Evolutionary conservation across 108 stramenopile genomes (phyloP).

Genomic region (Nitzschia putrida): DNA sequence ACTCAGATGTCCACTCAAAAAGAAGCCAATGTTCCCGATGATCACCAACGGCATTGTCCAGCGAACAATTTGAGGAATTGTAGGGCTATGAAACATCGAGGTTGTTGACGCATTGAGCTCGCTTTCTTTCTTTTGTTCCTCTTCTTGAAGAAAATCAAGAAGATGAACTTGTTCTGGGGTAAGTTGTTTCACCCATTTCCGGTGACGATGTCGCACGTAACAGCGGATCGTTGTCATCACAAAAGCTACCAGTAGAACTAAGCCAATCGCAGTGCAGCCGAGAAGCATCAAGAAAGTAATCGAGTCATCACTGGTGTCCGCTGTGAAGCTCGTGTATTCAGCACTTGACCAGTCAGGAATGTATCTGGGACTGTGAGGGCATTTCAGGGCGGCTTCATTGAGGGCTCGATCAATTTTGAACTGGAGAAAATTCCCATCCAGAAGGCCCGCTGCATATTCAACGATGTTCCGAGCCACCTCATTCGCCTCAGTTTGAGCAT

Average conservation of each 20-base stretch:
- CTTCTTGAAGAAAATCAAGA: conserved; percentile 20
- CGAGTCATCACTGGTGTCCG: conserved; percentile 22
- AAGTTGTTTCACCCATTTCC: conserved; percentile 51
- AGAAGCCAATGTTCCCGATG: conserved; percentile 72
- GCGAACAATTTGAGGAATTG: conserved; percentile 50
- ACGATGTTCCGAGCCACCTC: conserved; percentile 52
- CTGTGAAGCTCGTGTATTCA: conserved; percentile 40
- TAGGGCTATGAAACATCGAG: conserved; percentile 52
- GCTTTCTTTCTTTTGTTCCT: conserved; percentile 32
- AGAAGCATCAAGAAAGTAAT: conserved; percentile 50
- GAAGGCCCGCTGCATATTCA: conserved; percentile 41
- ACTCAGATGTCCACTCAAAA: conserved; percentile 73
- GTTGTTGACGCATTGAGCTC: conserved; percentile 50
- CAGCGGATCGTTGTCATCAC: conserved; percentile 30
- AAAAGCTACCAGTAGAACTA: conserved; percentile 27
- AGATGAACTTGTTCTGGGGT: conserved; percentile 21
- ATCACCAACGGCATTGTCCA: conserved; percentile 61
- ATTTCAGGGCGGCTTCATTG: conserved; percentile 55
- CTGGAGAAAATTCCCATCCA: conserved; percentile 65
- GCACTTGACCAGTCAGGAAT: conserved; percentile 32
- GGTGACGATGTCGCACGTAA: conserved; percentile 51
- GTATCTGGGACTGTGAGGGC: conserved; percentile 62
- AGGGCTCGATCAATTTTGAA: conserved; percentile 59
- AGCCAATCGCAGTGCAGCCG: conserved; percentile 23
- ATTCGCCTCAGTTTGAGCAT: conserved; percentile 53